phyloP scores from a whole-genome alignment of 2,329 filamentous ascomycete species.

The Seiridium unicorne region DNA sequence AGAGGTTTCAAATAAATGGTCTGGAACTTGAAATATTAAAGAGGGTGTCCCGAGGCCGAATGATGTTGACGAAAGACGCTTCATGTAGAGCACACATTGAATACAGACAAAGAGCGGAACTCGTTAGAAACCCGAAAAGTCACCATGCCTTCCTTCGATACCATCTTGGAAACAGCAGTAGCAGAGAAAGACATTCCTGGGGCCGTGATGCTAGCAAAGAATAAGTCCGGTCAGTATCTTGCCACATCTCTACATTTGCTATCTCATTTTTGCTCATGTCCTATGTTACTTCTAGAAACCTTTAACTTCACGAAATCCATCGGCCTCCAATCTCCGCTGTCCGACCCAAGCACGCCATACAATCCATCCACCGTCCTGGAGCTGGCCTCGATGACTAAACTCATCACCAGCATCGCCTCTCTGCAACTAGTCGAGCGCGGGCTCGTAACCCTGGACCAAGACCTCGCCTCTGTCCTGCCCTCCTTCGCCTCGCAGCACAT shows the following conservation, averaged over 20 bases:
- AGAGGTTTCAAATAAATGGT: too few relatives aligned
- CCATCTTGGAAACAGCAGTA: slow-evolving; percentile 8
- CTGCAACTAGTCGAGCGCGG: slow-evolving; percentile 47
- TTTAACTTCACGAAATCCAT: slow-evolving; percentile 11
- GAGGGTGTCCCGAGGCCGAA: too few relatives aligned
- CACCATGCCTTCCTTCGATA: slow-evolving; percentile 11
- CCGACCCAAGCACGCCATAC: slow-evolving; percentile 4
- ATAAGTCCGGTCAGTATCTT: slow-evolving; percentile 11
- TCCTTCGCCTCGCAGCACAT: slow-evolving; percentile 40
- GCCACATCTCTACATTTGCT: too few relatives aligned
- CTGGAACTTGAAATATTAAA: too few relatives aligned
- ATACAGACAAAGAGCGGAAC: background rate
- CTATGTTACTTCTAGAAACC: slow-evolving; percentile 5
- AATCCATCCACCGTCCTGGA: slow-evolving; percentile 25
- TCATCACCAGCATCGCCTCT: slow-evolving; percentile 42
- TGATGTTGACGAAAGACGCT: too few relatives aligned
- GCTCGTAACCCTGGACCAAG: slow-evolving; percentile 41
- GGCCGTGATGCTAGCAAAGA: slow-evolving; percentile 11
- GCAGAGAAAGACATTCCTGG: slow-evolving; percentile 9
- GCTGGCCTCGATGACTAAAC: slow-evolving; percentile 35
- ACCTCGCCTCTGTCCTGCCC: slow-evolving; percentile 39
- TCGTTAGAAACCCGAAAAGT: too few relatives aligned
- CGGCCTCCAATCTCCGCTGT: background rate
- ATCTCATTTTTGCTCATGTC: too few relatives aligned
- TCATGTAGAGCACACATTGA: background rate